Evolutionary conservation across 768 basidiomycete species (phyloP).

Genomic region (Termitomyces sp.): DNA sequence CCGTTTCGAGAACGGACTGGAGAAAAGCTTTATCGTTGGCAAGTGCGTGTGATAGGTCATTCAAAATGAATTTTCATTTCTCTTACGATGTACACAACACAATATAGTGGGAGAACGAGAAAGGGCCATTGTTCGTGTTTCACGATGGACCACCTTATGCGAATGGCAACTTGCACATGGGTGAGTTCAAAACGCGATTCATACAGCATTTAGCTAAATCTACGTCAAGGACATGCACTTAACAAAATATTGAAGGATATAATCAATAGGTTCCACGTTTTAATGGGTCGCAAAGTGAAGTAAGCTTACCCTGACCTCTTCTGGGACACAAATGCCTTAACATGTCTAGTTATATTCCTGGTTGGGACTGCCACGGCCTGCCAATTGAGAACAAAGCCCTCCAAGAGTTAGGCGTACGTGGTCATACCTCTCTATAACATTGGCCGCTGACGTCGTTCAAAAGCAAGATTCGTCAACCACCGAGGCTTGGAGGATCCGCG

Average conservation of each 20-base stretch:
- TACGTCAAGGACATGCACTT: conserved; percentile 74
- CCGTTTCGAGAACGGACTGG: conserved; percentile 58
- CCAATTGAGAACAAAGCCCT: conserved; percentile 96
- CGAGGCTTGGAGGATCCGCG: conserved; percentile 57
- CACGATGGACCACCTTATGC: conserved; percentile 98
- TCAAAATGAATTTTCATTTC: background rate
- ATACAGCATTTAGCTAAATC: background rate
- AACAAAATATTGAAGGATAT: conserved; percentile 98
- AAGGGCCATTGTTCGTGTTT: conserved; percentile 71
- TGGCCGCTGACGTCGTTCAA: conserved; percentile 2
- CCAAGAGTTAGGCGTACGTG: conserved; percentile 60
- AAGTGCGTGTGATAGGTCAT: conserved; percentile 39
- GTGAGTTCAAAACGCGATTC: conserved; percentile 33
- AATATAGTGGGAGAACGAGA: conserved; percentile 55
- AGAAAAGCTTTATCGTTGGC: conserved; percentile 72
- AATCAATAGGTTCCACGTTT: conserved; percentile 83
- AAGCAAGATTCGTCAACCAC: conserved; percentile 55
- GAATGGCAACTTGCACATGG: conserved; percentile 94
- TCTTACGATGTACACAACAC: background rate
- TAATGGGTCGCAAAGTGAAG: conserved; percentile 76
- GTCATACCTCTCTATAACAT: background rate
- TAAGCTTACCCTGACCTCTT: conserved; percentile 29
- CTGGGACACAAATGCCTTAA: background rate
- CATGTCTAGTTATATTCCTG: conserved; percentile 73
- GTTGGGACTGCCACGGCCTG: conserved; percentile 98